Percentiles rank a stretch among this genome's conserved stretches.
These are phyloP conservation scores for Paecilomyces niveus DNA, from an alignment of 2,329 filamentous ascomycete genomes.

Conservation along the genomic window DNA sequence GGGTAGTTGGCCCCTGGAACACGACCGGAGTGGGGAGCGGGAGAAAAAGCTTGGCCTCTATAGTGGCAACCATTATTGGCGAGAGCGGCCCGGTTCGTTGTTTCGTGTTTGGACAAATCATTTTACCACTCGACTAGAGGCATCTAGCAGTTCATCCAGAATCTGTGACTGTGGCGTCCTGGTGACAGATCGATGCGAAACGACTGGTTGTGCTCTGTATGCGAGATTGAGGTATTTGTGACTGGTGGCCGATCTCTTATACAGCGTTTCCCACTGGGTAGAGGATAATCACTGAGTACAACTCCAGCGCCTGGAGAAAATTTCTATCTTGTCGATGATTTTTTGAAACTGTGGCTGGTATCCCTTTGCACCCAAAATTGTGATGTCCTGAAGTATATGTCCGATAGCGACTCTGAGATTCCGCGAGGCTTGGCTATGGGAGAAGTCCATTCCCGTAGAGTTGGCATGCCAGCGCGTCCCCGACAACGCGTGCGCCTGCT, in stretches of 20 bases:
- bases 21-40: too few species aligned
- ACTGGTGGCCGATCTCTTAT: background rate
- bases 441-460: background rate
- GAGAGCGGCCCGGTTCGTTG: background rate
- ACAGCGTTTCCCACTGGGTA: background rate
- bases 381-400: too few species aligned
- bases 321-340: background rate
- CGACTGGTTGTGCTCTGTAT: background rate
- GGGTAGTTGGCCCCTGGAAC: background rate
- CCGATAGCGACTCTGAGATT: background rate
- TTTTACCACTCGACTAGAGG: background rate
- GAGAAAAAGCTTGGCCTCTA: background rate
- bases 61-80: background rate
- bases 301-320: background rate
- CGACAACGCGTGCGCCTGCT: background rate
- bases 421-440: background rate
- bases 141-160: background rate
- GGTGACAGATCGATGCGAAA: background rate
- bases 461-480: background rate
- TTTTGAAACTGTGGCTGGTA: background rate
- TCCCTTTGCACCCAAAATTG: background rate
- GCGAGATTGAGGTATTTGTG: background rate
- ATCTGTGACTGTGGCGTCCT: background rate
- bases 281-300: background rate
- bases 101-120: background rate